Evolutionary conservation across 805 yeast genomes (phyloP).

Genomic region (Kregervanrija delftensis): DNA sequence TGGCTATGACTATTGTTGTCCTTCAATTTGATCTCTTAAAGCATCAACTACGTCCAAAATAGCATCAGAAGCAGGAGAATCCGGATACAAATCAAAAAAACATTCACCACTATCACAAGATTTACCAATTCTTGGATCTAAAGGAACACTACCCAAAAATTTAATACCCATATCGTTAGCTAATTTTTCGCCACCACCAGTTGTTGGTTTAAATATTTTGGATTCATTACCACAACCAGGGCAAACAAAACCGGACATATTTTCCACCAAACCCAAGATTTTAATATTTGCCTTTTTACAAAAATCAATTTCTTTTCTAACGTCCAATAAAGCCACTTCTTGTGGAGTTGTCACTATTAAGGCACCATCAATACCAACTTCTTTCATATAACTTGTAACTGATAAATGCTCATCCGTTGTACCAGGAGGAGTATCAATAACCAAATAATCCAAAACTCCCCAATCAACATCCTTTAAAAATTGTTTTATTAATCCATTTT

Average conservation of each 20-base stretch:
- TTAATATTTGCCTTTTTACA: slow-evolving; percentile 86
- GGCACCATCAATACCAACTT: slow-evolving; percentile 92
- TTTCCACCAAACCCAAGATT: slow-evolving; percentile 87
- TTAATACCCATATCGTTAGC: slow-evolving; percentile 74
- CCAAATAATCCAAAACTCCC: slow-evolving; percentile 82
- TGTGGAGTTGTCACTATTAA: slow-evolving; percentile 94
- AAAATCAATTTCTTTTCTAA: slow-evolving; percentile 91
- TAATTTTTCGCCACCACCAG: slow-evolving; percentile 89
- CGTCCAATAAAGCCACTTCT: slow-evolving; percentile 92
- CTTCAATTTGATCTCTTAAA: slow-evolving; percentile 39
- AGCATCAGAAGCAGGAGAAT: slow-evolving; percentile 88
- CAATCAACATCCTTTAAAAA: slow-evolving; percentile 92
- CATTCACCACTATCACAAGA: slow-evolving; percentile 84
- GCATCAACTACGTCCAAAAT: slow-evolving; percentile 76
- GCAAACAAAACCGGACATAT: slow-evolving; percentile 98
- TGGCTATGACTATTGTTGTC: slow-evolving; percentile 2
- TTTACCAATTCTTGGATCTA: slow-evolving; percentile 90
- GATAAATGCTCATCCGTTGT: slow-evolving; percentile 96
- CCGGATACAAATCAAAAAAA: slow-evolving; percentile 77
- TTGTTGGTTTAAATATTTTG: slow-evolving; percentile 85
- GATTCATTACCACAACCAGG: slow-evolving; percentile 90
- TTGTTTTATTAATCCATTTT: slow-evolving; percentile 87
- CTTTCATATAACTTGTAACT: slow-evolving; percentile 80
- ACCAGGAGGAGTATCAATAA: slow-evolving; percentile 98
- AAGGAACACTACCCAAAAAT: slow-evolving; percentile 87